These are phyloP conservation scores for Russula virescens DNA, from an alignment of 768 basidiomycete genomes.

Conservation along the genomic window DNA sequence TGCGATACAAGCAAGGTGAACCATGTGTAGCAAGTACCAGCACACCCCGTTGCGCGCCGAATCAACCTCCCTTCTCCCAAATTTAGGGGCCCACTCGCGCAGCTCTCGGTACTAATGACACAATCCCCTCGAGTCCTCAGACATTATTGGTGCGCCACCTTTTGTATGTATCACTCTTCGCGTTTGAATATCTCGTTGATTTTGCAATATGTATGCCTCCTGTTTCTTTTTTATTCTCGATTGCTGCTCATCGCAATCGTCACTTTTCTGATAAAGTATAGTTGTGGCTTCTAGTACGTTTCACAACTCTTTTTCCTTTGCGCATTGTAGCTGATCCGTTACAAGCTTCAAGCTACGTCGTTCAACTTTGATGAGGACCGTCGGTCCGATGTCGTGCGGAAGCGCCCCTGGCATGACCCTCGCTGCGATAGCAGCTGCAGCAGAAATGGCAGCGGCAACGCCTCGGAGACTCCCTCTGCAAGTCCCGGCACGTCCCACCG, in stretches of 20 bases:
- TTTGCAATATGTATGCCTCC: conserved; percentile 71
- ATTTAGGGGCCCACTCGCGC: no score
- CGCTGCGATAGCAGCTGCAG: conserved; percentile 41
- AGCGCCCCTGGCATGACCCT: conserved; percentile 77
- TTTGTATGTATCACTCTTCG: conserved; percentile 5
- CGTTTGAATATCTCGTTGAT: not conserved
- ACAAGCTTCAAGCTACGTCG: conserved; percentile 73
- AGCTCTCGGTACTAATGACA: no score
- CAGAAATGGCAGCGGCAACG: conserved; percentile 29
- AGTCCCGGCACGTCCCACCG: conserved; percentile 71
- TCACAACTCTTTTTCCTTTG: not conserved
- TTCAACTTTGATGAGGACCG: conserved; percentile 90
- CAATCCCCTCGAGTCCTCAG: conserved; percentile 69
- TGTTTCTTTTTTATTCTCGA: conserved; percentile 2
- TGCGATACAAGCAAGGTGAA: no score
- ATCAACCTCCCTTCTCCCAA: no score
- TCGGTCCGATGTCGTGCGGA: conserved; percentile 84
- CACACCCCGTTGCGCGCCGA: no score
- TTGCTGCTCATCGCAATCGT: not conserved
- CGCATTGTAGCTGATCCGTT: conserved; percentile 6
- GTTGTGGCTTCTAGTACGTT: conserved; percentile 72
- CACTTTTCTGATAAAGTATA: conserved; percentile 28
- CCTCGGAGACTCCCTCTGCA: conserved; percentile 66
- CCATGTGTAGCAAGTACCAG: no score
- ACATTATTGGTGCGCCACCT: conserved; percentile 58